These are phyloP conservation scores for Pseudocercospora fijiensis DNA, from an alignment of 2,329 filamentous ascomycete species.

Conservation along the genomic window DNA sequence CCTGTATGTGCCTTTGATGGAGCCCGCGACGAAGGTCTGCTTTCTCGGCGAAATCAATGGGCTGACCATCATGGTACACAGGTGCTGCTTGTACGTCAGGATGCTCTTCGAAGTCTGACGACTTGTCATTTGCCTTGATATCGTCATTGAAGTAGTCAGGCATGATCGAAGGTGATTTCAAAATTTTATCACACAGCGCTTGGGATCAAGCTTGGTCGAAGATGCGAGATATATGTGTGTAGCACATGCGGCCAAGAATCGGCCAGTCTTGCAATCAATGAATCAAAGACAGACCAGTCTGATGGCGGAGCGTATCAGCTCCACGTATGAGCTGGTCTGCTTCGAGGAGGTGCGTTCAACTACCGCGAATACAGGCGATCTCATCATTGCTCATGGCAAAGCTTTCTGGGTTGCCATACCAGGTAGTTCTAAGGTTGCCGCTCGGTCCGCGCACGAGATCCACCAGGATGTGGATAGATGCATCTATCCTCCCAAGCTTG, in stretches of 20 bases:
- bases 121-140: not conserved
- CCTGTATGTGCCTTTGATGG: slow-evolving; percentile 51
- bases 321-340: not conserved
- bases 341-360: not conserved
- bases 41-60: slow-evolving; percentile 27
- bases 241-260: not conserved
- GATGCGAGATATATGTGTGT: not conserved
- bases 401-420: not conserved
- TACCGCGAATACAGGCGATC: not conserved
- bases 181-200: not conserved
- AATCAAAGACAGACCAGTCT: not conserved
- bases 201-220: not conserved
- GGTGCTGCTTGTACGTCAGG: slow-evolving; percentile 17
- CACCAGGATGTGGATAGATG: not conserved
- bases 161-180: not conserved
- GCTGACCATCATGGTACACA: slow-evolving; percentile 21
- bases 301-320: not conserved
- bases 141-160: not conserved
- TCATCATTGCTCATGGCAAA: slow-evolving; percentile 1
- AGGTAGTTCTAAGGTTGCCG: not conserved
- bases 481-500: not conserved
- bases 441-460: not conserved
- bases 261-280: not conserved
- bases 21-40: slow-evolving; percentile 45
- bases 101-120: slow-evolving; percentile 6